Evolutionary conservation across 2,329 filamentous ascomycete genomes (phyloP), one percentile per base, ranked within the genome.

Genomic region (Aspergillus novofumigatus): DNA sequence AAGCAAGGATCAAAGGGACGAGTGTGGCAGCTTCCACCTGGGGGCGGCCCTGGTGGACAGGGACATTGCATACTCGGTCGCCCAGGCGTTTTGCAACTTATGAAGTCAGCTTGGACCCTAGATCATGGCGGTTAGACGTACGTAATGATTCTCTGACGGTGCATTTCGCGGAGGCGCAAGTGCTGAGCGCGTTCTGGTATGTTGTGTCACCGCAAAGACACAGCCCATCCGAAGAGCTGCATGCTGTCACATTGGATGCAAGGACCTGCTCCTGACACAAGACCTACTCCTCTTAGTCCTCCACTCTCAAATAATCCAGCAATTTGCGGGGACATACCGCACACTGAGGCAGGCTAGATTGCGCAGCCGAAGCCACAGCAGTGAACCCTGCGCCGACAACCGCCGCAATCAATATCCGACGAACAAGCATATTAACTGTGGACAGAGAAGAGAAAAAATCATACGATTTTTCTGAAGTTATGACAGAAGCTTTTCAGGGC

Each of bases 1-100:
- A 58, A 4, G 60, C 58, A 14, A 64, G 49, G 11, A 58, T 55
- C 11, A 62, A 49, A 1, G 62, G 62, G 10, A 57, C 44, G 1
- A 63, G 50, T 4, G 56, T 56, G 2, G 59, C 51, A 4, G 54
- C 54, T 32, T 63, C 61, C 4, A 57, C 55, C 25, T 57, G 54
- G 6, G 55, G 57, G 9, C 45, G 55, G 4, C 57, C 57, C 4
- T 54, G 17, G 44, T 59, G 57, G 21, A 50, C 35, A 29, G 54
- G 49, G 17, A 60, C 11, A 38, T 54, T 29, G 49, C 61, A 63
- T 49, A 54, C 17, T 20, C 52, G 38, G 38, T 57, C 38, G 21
- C 52, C 26, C 10, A 41, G n/a, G 17, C 53, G 57, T 56, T 62
- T 55, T 32, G 51, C 32, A 41, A 48, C 59, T 59, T 11, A 9